Base-by-base conservation (phyloP, 1,139 yeast genomes). In the Nakaseomyces glabratus region DNA sequence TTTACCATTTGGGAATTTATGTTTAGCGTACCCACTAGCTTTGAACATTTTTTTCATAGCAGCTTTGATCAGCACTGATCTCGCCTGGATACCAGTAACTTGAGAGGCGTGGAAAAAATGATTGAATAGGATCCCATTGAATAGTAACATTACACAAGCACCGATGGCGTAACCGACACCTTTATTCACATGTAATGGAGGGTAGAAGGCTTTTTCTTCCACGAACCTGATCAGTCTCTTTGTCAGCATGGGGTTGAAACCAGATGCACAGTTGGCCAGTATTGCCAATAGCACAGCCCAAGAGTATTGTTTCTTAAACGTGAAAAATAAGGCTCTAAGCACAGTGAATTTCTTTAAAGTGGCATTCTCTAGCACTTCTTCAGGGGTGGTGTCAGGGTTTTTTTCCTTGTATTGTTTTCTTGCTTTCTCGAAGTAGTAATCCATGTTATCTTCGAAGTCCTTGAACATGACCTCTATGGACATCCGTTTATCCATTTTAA, bases 101-200 rank as follows among this genome's bases (percentile, higher is more conserved):
- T 71, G 68, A 9, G 85, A 65, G 26, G 66, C 63, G 46, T 76
- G 75, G 48, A 81, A 73, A 52, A 68, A 76, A 48, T 78, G 82
- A 50, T 79, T 77, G 40, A 73, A 61, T 15, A 66, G 52, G n/a
- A 78, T 42, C 37, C 80, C 76, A 24, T 64, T 55, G n/a, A 66
- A 35, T 20, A 67, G 46, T 41, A 75, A 63, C 42, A 76, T 52
- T 4, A 58, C 43, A 24, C 73, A 59, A 20, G 73, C 65, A 20
- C 78, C 81, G 24, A 76, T 52, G 1, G 80, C 76, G 45, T 71
- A 73, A 2, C 84, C 82, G 9, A 75, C 61, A 42, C 85, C 86
- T 11, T 48, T 52, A 15, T 73, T 73, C 2, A 63, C 57, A 4
- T 51, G 41, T 2, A 46, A 31, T 14, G 45, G 42, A 6, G 56